Evolutionary conservation across 2,329 filamentous ascomycete genomes (phyloP), one percentile per base, ranked within the genome.

Genomic region (Cercospora sp.): DNA sequence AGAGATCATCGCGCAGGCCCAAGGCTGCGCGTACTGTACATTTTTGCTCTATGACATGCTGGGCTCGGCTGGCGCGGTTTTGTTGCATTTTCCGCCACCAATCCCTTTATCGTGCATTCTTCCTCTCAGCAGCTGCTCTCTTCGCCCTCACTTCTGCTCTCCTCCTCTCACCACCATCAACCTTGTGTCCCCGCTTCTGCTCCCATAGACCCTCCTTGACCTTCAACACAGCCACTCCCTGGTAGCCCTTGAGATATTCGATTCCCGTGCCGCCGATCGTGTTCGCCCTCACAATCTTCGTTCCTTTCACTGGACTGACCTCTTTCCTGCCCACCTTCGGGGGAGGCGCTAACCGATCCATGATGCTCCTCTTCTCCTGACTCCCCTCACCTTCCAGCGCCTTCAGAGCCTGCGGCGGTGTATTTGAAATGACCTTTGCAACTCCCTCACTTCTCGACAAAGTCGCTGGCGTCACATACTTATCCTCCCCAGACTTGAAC

Each of bases 81-180:
- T 28, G 49, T 24, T 28, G 30, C 26, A 32, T 21, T 37, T 30
- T 10, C 5, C 30, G 32, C 9, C 28, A 3, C 28, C 12, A n/a
- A 8, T 12, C 21, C 3, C 32, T 59, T 8, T 65, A 65, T 34
- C 62, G 51, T 24, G 62, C 62, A 64, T 64, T 58, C 80, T 90
- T 91, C 73, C 92, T 89, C 82, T 94, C 91, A 40, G 89, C 89
- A 62, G 91, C 89, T 72, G 90, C 87, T 82, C 89, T 90, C 89
- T 97, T 97, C 75, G 94, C 93, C 75, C 92, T 86, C 63, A 97
- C 89, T 82, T 97, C 90, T 16, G 91, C 91, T 79, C 87, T 89
- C 81, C 95, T 88, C 80, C 95, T 89, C 85, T 99, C 95, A 85
- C 95, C 95, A 77, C 95, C 95, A 81, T 98, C 94, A 73, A 99